phyloP scores from a whole-genome alignment of 805 yeast genomes.

The Zygoascus biomembranicola region DNA sequence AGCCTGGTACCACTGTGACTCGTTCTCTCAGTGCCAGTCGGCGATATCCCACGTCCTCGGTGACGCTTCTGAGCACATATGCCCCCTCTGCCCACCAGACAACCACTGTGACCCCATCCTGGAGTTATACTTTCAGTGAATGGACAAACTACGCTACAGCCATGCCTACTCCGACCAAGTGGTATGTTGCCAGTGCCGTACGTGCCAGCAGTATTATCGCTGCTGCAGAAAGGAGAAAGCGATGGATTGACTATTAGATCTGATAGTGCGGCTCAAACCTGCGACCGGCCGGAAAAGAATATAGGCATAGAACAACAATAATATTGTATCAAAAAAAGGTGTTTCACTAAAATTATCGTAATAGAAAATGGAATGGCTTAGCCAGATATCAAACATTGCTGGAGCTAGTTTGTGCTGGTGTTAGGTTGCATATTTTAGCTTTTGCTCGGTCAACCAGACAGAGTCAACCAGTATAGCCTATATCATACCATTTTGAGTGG shows the following conservation, averaged over 20 bases:
- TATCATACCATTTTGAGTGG: no score
- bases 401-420: no score
- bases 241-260: conserved; percentile 9
- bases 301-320: no score
- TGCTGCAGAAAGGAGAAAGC: conserved; percentile 8
- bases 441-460: no score
- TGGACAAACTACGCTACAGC: conserved; percentile 59
- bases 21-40: conserved; percentile 42
- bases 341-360: no score
- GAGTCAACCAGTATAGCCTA: no score
- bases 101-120: conserved; percentile 78
- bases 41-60: conserved; percentile 59
- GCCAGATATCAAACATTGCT: no score
- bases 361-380: no score
- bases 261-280: no score
- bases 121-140: conserved; percentile 64
- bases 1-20: conserved; percentile 69
- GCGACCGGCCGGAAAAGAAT: no score
- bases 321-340: no score
- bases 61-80: conserved; percentile 41
- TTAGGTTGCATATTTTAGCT: no score
- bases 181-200: conserved; percentile 17
- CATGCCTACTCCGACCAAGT: conserved; percentile 23
- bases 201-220: conserved; percentile 10
- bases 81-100: conserved; percentile 35